Base-by-base conservation (phyloP, 768 basidiomycete genomes). In the Macrolepiota fuliginosa region DNA sequence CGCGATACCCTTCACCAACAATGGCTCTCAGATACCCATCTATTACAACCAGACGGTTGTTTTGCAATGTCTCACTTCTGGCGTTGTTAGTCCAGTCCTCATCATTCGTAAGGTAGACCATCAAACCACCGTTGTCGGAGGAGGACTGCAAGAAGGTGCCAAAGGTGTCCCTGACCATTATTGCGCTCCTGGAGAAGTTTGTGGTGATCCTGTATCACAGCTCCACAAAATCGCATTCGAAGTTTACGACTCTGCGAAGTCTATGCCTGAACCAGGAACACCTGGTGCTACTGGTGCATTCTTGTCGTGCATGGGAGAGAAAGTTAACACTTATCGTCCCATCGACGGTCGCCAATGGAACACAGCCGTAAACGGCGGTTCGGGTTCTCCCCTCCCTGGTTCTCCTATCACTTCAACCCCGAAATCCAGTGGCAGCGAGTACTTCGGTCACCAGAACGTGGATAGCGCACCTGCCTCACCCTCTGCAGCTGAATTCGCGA, bases 11-110 rank as follows among this genome's bases (percentile, higher is more conserved):
- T 91, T 92, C 74, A 88, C 88, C 45, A 88, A 88, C 72, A 91
- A 91, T 65, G 89, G 91, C 0, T 87, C 88, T 3, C 90, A 90
- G 68, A 94, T 93, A 51, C 90, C 94, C 17, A 89, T 98, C 61
- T 94, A 95, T 74, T 98, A 98, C 81, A 98, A 98, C 70, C 92
- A 96, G 73, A 95, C 94, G 1, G 91, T 98, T 51, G 93, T 98
- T 32, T 74, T 98, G 37, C 96, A 98, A 71, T 98, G 95, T 69
- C 79, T 96, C 65, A 91, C 91, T 1, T 96, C 96, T 2, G 96
- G 95, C 29, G 91, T 95, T 46, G 91, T 96, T 67, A 93, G 92
- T 62, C 96, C 96, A 10, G 88, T 95, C 42, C 81, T 98, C 47
- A 91, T 98, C 74, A 91, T 98, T 66, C 91, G 96, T 58, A 94